These are phyloP conservation scores for Pythium pyrilobum DNA, from an alignment of 352 stramenopile genomes.

Conservation along the genomic window DNA sequence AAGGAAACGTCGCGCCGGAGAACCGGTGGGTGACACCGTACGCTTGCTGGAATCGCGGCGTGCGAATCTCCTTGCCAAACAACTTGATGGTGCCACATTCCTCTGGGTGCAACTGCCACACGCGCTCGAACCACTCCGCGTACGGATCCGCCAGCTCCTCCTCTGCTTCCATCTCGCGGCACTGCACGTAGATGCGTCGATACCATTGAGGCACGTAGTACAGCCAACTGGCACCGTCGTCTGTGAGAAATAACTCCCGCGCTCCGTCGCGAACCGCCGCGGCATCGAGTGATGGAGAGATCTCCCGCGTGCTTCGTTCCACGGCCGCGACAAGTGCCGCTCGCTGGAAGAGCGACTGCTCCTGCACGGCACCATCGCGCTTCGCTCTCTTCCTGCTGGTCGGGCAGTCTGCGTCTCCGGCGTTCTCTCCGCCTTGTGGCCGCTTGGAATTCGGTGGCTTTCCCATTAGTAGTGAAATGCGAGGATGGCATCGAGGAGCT, in stretches of 20 bases:
- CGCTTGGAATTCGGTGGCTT: too few species aligned
- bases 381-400: too few species aligned
- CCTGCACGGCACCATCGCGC: too few species aligned
- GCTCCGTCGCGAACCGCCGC: neutral
- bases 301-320: neutral
- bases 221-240: conserved; percentile 43
- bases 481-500: too few species aligned
- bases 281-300: neutral
- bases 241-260: conserved; percentile 18
- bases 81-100: conserved; percentile 62
- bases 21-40: conserved; percentile 53
- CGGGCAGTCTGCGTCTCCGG: too few species aligned
- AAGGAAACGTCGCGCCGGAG: conserved; percentile 50
- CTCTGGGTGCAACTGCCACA: conserved; percentile 61
- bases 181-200: conserved; percentile 19
- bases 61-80: conserved; percentile 50
- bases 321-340: conserved; percentile 5
- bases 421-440: too few species aligned
- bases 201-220: conserved; percentile 64
- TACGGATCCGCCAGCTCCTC: neutral
- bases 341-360: neutral
- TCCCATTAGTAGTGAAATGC: too few species aligned
- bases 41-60: conserved; percentile 67
- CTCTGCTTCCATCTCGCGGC: neutral
- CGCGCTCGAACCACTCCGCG: conserved; percentile 12